phyloP scores from a whole-genome alignment of 1,284 basidiomycete genomes.

The Rhodotorula glutinis region DNA sequence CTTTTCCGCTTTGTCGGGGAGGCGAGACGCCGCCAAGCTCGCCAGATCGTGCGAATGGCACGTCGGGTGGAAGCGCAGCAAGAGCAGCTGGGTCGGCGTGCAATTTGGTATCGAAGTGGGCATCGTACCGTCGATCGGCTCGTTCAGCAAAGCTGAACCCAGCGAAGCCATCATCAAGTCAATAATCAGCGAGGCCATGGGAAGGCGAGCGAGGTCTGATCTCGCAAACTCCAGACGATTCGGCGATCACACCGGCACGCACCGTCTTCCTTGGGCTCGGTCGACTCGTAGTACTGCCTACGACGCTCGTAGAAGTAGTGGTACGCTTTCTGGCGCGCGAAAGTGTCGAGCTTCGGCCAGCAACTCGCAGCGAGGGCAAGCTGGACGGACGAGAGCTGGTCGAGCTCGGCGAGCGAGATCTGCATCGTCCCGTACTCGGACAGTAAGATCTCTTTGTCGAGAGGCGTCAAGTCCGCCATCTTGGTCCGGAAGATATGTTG shows the following conservation, averaged over 20 bases:
- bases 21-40: neutral
- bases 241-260: neutral
- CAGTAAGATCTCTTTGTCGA: neutral
- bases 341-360: neutral
- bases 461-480: neutral
- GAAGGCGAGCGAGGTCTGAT: neutral
- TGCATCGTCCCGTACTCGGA: neutral
- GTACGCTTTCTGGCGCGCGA: neutral
- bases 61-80: neutral
- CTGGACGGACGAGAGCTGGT: neutral
- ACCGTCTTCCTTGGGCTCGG: neutral
- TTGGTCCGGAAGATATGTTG: neutral
- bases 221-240: neutral
- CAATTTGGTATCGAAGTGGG: neutral
- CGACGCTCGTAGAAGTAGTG: neutral
- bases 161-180: neutral
- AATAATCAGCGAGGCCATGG: too few relatives aligned
- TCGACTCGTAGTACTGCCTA: neutral
- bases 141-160: neutral
- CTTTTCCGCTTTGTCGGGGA: neutral
- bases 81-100: neutral
- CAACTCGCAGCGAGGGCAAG: neutral
- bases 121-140: neutral
- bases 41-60: neutral
- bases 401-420: neutral